These are phyloP conservation scores for Alternaria tenuissima DNA, from an alignment of 2,329 filamentous ascomycete species.

Conservation along the genomic window DNA sequence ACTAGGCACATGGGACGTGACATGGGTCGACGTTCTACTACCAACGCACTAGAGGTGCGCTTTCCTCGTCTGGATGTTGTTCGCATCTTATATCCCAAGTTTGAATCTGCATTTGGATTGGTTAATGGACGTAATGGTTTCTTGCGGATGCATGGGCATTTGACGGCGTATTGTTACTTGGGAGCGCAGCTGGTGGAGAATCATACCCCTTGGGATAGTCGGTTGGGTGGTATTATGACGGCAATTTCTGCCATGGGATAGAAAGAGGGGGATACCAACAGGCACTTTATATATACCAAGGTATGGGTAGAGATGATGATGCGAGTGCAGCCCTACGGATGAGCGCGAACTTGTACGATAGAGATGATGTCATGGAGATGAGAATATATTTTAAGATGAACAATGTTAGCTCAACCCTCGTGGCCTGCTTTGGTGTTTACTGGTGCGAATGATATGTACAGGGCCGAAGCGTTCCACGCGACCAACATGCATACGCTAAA, in stretches of 20 bases:
- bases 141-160: constrained; percentile 24
- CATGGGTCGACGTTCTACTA: constrained; percentile 2
- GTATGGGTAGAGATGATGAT: background rate
- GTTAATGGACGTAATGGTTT: constrained; percentile 15
- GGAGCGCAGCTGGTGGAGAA: background rate
- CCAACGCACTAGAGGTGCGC: constrained; percentile 2
- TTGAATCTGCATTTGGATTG: constrained; percentile 13
- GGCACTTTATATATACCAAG: background rate
- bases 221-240: constrained; percentile 3
- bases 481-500: constrained; percentile 4
- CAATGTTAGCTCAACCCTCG: background rate
- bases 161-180: constrained; percentile 12
- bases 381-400: constrained; percentile 4
- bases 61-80: background rate
- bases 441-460: background rate
- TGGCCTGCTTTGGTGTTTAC: background rate
- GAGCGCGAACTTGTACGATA: constrained; percentile 21
- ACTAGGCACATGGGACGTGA: constrained; percentile 3
- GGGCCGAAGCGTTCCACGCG: constrained; percentile 6
- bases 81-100: constrained; percentile 4
- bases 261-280: constrained; percentile 3
- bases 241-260: background rate
- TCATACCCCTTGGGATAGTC: constrained; percentile 3
- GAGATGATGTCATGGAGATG: background rate
- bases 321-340: constrained; percentile 2